Evolutionary conservation across 805 yeast genomes (phyloP).

Genomic region (Dipodascopsis uninucleata): DNA sequence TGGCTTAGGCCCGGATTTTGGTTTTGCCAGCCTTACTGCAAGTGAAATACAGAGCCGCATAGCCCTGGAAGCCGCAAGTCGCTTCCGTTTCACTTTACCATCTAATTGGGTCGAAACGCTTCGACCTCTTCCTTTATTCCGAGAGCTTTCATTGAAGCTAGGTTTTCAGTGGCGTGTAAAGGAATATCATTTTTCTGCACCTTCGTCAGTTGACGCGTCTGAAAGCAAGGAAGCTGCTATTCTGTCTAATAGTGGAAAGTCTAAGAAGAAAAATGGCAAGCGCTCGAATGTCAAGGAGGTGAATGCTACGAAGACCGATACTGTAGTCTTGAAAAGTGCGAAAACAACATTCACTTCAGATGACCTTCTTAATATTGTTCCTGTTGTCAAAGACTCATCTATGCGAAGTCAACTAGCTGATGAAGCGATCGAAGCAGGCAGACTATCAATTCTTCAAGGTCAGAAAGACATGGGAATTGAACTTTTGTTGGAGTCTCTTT

Average conservation of each 20-base stretch:
- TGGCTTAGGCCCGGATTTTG: constrained; percentile 33
- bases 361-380: constrained; percentile 68
- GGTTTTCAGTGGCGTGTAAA: constrained; percentile 81
- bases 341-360: constrained; percentile 50
- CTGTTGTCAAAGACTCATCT: constrained; percentile 68
- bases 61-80: constrained; percentile 49
- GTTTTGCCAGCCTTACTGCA: constrained; percentile 48
- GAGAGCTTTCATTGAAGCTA: constrained; percentile 68
- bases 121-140: constrained; percentile 48
- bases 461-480: constrained; percentile 53
- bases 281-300: constrained; percentile 6
- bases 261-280: constrained; percentile 10
- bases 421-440: constrained; percentile 52
- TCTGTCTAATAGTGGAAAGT: constrained; percentile 5
- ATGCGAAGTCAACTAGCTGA: constrained; percentile 56
- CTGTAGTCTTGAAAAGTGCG: background rate
- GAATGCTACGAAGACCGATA: background rate
- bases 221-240: constrained; percentile 1
- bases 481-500: constrained; percentile 63
- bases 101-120: constrained; percentile 46
- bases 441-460: constrained; percentile 31
- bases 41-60: constrained; percentile 45
- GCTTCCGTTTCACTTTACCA: constrained; percentile 62
- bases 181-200: constrained; percentile 45
- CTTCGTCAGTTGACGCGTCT: constrained; percentile 34